A percentile compares a stretch with the other conserved stretches of the same genome.
Conservation (phyloP, 371 early-diverging fungal genomes). For the Dinochytrium kinnereticum region DNA sequence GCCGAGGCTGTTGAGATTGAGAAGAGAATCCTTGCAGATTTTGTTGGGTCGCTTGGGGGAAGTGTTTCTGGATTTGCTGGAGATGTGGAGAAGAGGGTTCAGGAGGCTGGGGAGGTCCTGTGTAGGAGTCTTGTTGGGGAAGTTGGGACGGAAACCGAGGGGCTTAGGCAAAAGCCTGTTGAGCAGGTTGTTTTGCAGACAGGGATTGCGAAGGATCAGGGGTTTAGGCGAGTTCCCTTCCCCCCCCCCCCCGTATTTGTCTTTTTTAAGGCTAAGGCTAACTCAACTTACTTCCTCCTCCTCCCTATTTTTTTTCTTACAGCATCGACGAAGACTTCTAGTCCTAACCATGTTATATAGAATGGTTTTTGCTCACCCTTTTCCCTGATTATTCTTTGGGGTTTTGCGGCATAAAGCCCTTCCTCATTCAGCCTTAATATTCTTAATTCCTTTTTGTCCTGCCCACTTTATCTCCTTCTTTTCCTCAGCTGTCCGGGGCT, state of each 20-base stretch:
- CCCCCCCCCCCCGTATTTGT: too few relatives aligned
- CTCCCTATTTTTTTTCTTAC: too few relatives aligned
- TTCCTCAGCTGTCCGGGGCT: neutral
- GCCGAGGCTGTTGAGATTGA: conserved; percentile 39
- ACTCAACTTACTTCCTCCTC: too few relatives aligned
- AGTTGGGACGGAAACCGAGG: neutral
- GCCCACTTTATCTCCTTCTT: neutral
- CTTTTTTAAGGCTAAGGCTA: too few relatives aligned
- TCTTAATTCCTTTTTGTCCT: too few relatives aligned
- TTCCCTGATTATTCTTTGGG: too few relatives aligned
- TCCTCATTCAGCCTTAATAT: too few relatives aligned
- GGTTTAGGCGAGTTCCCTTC: conserved; percentile 12
- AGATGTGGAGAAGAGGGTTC: conserved; percentile 3
- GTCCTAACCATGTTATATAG: too few relatives aligned
- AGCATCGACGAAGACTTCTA: too few relatives aligned
- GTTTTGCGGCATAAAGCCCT: too few relatives aligned
- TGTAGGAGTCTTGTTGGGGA: conserved; percentile 7
- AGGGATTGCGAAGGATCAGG: neutral
- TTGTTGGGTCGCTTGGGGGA: conserved; percentile 33
- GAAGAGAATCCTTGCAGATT: conserved; percentile 31
- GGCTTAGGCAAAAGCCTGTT: conserved; percentile 10
- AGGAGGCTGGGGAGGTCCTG: conserved; percentile 15
- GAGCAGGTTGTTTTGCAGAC: conserved; percentile 6
- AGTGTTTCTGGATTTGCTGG: conserved; percentile 2
- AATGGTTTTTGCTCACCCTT: too few relatives aligned